Base-by-base conservation (phyloP, 2,329 filamentous ascomycete species). In the Lachnellula willkommii region DNA sequence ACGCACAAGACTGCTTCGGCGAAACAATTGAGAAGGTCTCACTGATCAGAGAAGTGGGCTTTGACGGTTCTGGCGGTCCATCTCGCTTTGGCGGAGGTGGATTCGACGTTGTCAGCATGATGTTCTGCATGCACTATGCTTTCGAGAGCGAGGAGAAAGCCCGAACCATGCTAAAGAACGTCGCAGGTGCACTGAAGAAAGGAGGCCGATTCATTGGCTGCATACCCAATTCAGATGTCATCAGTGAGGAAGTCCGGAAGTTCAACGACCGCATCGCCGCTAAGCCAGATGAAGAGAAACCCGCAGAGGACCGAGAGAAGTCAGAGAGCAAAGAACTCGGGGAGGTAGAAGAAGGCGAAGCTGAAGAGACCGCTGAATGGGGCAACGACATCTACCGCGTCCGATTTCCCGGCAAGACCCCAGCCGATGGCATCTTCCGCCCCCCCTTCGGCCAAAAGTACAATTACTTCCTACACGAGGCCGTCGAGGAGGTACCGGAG, bases 101-200 rank as follows among this genome's bases (percentile, higher is more conserved):
- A 4, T 99, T 97, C 66, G 94, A 99, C 70, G 89, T 97, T 43
- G 93, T 99, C 60, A 91, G 88, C 69, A 96, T 96, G 83, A 99
- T 99, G 94, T 99, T 99, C 72, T 95, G 91, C 67, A 94, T 99
- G 85, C 94, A 99, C 74, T 99, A 99, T 71, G 92, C 94, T 5
- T 99, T 97, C 65, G 94, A 97, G 75, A 90, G 79, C 52, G 93
- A 99, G 71, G 82, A 84, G 48, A 95, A 96, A 72, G 90, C 93
- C 2, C 84, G 90, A 46, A 89, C 84, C 60, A 97, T 99, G 94
- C 79, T 99, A 54, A 83, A 85, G 66, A 99, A 99, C 68, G 93
- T 99, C 3, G 87, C 94, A 0, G 89, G 91, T 1, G 83, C 89
- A 2, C 73, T 99, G 66, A 96, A 93, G 72, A 96, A 97, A 70